Base-by-base conservation (phyloP, 306 rosid genomes). In the Cyclanthera cordifolia region DNA sequence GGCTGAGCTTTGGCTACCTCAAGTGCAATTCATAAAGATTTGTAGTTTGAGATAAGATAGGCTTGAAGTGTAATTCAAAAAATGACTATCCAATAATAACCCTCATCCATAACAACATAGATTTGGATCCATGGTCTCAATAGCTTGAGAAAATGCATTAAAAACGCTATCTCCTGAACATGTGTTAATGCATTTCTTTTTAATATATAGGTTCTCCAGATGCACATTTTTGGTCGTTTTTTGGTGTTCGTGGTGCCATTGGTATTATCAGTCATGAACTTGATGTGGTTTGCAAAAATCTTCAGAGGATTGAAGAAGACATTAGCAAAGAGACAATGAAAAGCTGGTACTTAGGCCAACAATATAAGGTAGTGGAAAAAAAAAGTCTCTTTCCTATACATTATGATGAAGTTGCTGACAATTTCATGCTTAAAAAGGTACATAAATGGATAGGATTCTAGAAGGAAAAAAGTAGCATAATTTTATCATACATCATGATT, bases 231-330 rank as follows among this genome's bases (percentile, higher is more conserved):
- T 21, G 99, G 99, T 73, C 72, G 55, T 55, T 32, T 82, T 25
- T 59, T 93, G 67, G 95, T 88, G 46, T 41, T 83, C 11, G 75
- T 76, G 70, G 99, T 93, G 75, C 99, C 99, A 1, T 21, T 75
- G 47, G 81, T 58, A 69, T 77, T 93, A 52, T 72, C 86, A 23
- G 72, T 86, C 67, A 93, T 93, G 99, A 93, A 93, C 80, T 78
- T 90, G 86, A 81, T 80, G 78, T 93, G 99, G 99, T 93, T 93
- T 71, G 74, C 82, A 24, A 93, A 86, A 84, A 90, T 93, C 71
- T 69, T 80, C 71, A 93, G 69, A 74, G 99, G 99, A 59, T 53
- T 93, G 81, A 93, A 72, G 82, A 93, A 88, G 89, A 86, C 95
- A 11, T 61, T 93, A 74, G 88, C 99, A 3, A 93, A 93, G 88